A percentile compares a stretch with the other conserved stretches of the same genome.
These are phyloP conservation scores for Olyra latifolia DNA, from an alignment of 176 grass and related monocot species.

Conservation along the genomic window DNA sequence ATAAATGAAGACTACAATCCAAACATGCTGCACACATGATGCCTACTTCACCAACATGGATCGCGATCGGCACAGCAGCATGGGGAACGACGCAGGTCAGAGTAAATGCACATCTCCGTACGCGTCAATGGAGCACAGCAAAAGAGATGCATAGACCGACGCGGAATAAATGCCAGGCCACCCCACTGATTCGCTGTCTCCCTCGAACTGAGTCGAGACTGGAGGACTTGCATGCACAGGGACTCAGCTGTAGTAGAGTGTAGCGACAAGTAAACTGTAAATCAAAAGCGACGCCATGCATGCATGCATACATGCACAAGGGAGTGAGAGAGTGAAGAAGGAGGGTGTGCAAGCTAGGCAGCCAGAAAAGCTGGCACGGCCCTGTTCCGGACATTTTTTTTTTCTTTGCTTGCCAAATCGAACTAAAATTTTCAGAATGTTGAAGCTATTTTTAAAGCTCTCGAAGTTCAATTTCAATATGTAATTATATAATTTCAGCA, in stretches of 20 bases:
- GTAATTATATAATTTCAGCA: too few relatives aligned
- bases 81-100: background rate
- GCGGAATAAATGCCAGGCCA: too few relatives aligned
- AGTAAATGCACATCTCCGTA: constrained; percentile 30
- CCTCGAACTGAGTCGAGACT: background rate
- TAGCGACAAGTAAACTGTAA: constrained; percentile 24
- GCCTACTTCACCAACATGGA: background rate
- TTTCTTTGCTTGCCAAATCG: too few relatives aligned
- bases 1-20: too few relatives aligned
- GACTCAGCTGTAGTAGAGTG: constrained; percentile 12
- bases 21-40: too few relatives aligned
- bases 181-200: constrained; percentile 28
- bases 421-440: too few relatives aligned
- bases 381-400: too few relatives aligned
- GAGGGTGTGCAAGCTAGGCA: background rate
- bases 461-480: too few relatives aligned
- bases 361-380: background rate
- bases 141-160: constrained; percentile 30
- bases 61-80: background rate
- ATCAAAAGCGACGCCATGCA: background rate
- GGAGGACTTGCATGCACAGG: background rate
- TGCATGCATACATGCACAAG: background rate
- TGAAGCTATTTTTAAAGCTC: too few relatives aligned
- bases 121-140: constrained; percentile 35
- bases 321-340: background rate